Conservation (phyloP, 345 rosid genomes). For the Gossypium herbaceum region DNA sequence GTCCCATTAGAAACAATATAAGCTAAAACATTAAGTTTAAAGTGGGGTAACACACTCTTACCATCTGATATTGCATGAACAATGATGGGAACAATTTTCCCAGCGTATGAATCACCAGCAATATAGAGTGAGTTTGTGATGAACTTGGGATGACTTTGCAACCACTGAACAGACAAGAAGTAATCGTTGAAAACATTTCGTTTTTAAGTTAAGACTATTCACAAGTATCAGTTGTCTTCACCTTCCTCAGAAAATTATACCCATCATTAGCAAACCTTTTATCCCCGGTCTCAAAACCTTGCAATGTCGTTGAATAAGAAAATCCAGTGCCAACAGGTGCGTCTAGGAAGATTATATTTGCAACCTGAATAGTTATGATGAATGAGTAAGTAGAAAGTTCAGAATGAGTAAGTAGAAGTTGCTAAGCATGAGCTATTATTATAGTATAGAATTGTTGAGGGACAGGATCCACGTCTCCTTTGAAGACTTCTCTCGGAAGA, state of each 20-base stretch:
- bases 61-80: conserved; percentile 15
- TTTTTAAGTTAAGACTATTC: background rate
- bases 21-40: no score
- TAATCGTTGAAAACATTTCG: background rate
- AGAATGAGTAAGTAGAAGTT: background rate
- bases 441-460: no score
- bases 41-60: background rate
- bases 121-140: conserved; percentile 13
- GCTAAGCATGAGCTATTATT: no score
- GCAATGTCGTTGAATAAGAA: conserved; percentile 17
- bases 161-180: conserved; percentile 13
- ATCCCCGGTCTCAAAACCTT: conserved; percentile 16
- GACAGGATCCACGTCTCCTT: no score
- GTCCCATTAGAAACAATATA: no score
- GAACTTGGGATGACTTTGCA: conserved; percentile 15
- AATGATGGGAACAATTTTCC: conserved; percentile 15
- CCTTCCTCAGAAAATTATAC: conserved; percentile 19
- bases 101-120: conserved; percentile 19
- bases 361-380: background rate
- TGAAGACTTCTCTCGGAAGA: no score
- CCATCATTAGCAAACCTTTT: background rate
- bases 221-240: background rate
- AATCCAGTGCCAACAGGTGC: conserved; percentile 20
- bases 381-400: background rate
- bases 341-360: conserved; percentile 22